These are phyloP conservation scores for Globisporangium canariense DNA, from an alignment of 352 stramenopile species.

Conservation along the genomic window DNA sequence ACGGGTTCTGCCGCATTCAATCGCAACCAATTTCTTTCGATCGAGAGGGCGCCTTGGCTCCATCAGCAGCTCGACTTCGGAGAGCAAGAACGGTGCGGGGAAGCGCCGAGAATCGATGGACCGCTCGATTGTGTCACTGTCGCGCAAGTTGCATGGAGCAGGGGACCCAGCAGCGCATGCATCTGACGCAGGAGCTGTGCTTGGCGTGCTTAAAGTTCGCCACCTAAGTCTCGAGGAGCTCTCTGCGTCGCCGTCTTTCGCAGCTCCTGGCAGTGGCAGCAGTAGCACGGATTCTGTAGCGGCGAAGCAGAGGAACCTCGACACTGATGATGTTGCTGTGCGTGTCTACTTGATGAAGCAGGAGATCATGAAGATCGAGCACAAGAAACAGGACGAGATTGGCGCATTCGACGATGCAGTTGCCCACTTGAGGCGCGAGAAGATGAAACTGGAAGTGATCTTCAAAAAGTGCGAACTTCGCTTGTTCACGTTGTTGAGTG, in stretches of 20 bases:
- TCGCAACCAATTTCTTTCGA: constrained; percentile 9
- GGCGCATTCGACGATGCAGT: constrained; percentile 84
- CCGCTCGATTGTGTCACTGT: constrained; percentile 30
- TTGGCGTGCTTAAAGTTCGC: constrained; percentile 6
- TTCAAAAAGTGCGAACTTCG: constrained; percentile 89
- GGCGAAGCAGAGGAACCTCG: constrained; percentile 18
- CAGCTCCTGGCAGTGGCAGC: not conserved
- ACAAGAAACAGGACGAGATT: constrained; percentile 64
- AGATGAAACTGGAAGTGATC: constrained; percentile 78
- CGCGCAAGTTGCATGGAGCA: constrained; percentile 24
- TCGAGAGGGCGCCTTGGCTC: constrained; percentile 7
- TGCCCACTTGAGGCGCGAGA: constrained; percentile 86
- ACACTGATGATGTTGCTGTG: constrained; percentile 45
- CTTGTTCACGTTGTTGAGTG: constrained; percentile 81
- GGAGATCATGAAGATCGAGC: constrained; percentile 65
- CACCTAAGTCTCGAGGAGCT: constrained; percentile 16
- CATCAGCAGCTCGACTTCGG: not conserved
- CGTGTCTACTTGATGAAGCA: constrained; percentile 52
- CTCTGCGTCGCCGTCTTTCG: not conserved
- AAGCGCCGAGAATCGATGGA: constrained; percentile 20
- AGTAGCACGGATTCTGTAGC: not conserved
- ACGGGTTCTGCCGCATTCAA: constrained; percentile 38
- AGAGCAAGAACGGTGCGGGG: not conserved
- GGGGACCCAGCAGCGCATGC: constrained; percentile 1
- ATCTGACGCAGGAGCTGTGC: too few relatives aligned